Conservation (phyloP, 768 basidiomycete species). For the Strobilomyces confusus region DNA sequence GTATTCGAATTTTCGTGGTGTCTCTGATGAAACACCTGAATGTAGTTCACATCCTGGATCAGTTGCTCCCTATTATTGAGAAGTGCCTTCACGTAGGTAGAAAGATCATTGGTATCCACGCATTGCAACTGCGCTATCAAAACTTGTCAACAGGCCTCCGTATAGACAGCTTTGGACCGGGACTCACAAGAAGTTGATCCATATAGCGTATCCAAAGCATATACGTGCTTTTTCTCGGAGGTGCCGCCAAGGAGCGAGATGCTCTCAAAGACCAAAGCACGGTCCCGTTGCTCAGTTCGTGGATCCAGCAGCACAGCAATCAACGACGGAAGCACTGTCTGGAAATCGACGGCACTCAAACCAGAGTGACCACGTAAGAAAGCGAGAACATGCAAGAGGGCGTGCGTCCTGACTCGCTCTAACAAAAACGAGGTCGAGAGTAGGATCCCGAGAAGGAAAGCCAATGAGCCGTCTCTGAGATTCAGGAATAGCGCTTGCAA, state of each 20-base stretch:
- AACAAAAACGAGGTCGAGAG: conserved; percentile 41
- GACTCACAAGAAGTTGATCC: conserved; percentile 54
- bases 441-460: conserved; percentile 73
- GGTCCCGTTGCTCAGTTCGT: conserved; percentile 27
- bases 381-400: conserved; percentile 72
- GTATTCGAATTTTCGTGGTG: too few relatives aligned
- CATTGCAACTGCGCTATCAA: conserved; percentile 55
- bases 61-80: conserved; percentile 51
- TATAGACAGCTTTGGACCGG: neutral
- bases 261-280: conserved; percentile 47
- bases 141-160: conserved; percentile 7
- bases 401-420: conserved; percentile 43
- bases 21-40: conserved; percentile 58
- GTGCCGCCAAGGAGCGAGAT: conserved; percentile 44
- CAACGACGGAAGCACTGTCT: conserved; percentile 69
- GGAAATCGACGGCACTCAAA: conserved; percentile 65
- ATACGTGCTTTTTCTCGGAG: conserved; percentile 48
- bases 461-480: conserved; percentile 65
- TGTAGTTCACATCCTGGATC: conserved; percentile 52
- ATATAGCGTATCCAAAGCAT: conserved; percentile 72
- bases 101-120: conserved; percentile 60
- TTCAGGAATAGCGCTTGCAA: conserved; percentile 63
- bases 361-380: conserved; percentile 73
- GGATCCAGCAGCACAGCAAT: conserved; percentile 48
- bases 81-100: conserved; percentile 53